Base-by-base conservation (phyloP, 2,329 filamentous ascomycete species). In the Pseudonectria buxi region DNA sequence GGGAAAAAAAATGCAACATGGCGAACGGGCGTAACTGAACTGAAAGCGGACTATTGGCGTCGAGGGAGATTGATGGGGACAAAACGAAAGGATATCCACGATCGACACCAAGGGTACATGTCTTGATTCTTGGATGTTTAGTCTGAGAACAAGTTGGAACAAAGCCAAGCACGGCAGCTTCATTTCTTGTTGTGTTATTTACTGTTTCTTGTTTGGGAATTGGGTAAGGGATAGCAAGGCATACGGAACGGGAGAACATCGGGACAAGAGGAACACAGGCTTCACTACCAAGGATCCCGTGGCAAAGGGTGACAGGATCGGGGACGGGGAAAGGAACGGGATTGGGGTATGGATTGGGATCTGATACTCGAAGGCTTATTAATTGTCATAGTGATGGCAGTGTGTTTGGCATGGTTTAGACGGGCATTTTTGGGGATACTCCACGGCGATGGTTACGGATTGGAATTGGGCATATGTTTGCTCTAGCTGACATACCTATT, bases 171-270 rank as follows among this genome's bases (percentile, higher is more conserved):
- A 9, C 5, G 18, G 5, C 5, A 22, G 5, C 9, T 22, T 22
- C 18, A 9, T 9, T 22, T 22, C 18, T 22, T 22, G 18, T 9
- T 22, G 18, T 22, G 18, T 22, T 22, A 22, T 22, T 22, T 22
- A 6, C 18, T 22, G 18, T 22, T 22, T 9, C 41, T 35, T 27
- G 37, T 42, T 35, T 28, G 46, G 42, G 38, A 33, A 34, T 44
- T 30, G 39, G 39, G 32, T 38, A 29, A 28, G 35, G 35, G 34
- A 37, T 26, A 35, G 35, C 40, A 39, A 37, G 27, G 31, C 35
- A 44, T 40, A 27, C 46, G 48, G 48, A 48, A 48, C 48, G 42
- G 29, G 40, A 46, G 36, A 33, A 35, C 26, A n/a, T n/a, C n/a
- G 7, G 10, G 28, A 14, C 46, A 37, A 49, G 37, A 40, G 40